phyloP scores from a whole-genome alignment of 805 yeast genomes.

The Phaffomyces opuntiae region DNA sequence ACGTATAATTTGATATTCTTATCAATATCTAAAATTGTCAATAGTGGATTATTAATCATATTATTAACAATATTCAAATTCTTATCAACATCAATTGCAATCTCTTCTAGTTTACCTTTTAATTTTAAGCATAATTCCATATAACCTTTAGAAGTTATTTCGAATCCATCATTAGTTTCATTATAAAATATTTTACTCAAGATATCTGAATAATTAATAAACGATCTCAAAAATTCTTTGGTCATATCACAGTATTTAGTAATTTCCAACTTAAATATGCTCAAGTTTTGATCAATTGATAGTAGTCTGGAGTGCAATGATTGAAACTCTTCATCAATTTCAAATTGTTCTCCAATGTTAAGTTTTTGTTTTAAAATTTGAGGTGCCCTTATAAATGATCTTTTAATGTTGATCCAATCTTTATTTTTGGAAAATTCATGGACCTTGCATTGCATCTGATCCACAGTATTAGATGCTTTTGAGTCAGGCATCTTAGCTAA shows the following conservation, averaged over 20 bases:
- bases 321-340: constrained; percentile 40
- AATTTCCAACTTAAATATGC: constrained; percentile 12
- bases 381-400: constrained; percentile 80
- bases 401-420: constrained; percentile 40
- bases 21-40: constrained; percentile 10
- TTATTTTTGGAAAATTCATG: constrained; percentile 21
- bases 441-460: constrained; percentile 14
- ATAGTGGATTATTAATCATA: constrained; percentile 20
- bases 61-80: constrained; percentile 23
- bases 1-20: constrained; percentile 24
- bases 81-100: constrained; percentile 1
- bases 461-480: no score
- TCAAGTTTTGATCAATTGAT: neutral
- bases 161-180: constrained; percentile 3
- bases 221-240: constrained; percentile 5
- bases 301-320: constrained; percentile 1
- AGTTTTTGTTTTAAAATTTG: constrained; percentile 83
- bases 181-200: constrained; percentile 9
- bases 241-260: constrained; percentile 2
- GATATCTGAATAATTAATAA: constrained; percentile 2
- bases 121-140: constrained; percentile 3
- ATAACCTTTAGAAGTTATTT: constrained; percentile 3
- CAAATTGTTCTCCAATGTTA: constrained; percentile 56
- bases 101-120: constrained; percentile 8
- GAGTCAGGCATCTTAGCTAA: no score